Evolutionary conservation across 83 land plant genomes (phyloP).

Genomic region (Picea abies): DNA sequence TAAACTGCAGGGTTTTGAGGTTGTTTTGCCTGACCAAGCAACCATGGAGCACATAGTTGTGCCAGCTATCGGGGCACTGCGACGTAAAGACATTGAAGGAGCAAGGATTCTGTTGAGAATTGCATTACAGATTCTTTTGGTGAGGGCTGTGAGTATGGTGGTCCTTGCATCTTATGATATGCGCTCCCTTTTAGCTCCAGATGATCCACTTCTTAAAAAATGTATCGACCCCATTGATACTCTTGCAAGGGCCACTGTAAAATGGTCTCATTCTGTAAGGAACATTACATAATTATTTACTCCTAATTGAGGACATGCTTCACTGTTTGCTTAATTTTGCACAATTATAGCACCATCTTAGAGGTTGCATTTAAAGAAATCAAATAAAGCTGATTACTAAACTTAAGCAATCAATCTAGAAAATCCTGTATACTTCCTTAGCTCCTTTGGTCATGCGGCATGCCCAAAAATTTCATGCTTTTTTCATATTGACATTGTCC

Average conservation of each 20-base stretch:
- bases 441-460: no score
- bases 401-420: no score
- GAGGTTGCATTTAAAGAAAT: no score
- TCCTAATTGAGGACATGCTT: no score
- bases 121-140: constrained; percentile 65
- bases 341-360: no score
- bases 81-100: constrained; percentile 65
- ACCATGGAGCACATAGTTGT: constrained; percentile 70
- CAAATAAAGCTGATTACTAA: no score
- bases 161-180: constrained; percentile 63
- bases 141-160: constrained; percentile 65
- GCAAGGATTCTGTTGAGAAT: constrained; percentile 60
- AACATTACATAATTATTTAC: no score
- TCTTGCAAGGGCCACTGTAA: constrained; percentile 46
- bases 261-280: no score
- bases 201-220: constrained; percentile 68
- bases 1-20: constrained; percentile 70
- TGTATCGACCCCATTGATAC: constrained; percentile 67
- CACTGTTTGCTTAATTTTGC: no score
- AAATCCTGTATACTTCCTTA: no score
- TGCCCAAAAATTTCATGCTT: no score
- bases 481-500: no score
- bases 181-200: constrained; percentile 40
- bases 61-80: constrained; percentile 65
- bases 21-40: constrained; percentile 71